Evolutionary conservation across 192 early-diverging fungal species (phyloP).

Genomic region (Coemansia sp.): DNA sequence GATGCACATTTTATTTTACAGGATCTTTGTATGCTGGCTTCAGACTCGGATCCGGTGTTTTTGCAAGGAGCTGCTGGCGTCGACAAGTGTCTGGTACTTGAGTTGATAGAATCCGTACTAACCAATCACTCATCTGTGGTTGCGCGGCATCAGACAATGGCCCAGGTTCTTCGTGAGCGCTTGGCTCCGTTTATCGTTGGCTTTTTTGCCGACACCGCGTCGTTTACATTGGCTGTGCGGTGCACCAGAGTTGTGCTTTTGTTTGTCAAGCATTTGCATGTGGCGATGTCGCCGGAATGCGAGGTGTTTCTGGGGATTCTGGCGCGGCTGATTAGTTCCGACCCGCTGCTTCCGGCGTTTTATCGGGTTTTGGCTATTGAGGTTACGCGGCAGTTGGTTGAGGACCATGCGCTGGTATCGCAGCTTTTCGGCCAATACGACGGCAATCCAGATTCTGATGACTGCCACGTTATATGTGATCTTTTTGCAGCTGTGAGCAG

Average conservation of each 20-base stretch:
- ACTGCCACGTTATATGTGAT: constrained; percentile 77
- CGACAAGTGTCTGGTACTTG: constrained; percentile 79
- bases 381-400: constrained; percentile 59
- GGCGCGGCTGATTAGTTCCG: constrained; percentile 59
- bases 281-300: constrained; percentile 68
- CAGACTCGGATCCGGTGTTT: constrained; percentile 67
- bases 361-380: constrained; percentile 51
- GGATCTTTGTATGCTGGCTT: constrained; percentile 82
- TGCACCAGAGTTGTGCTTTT: constrained; percentile 77
- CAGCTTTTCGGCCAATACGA: constrained; percentile 74
- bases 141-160: constrained; percentile 73
- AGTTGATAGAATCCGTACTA: constrained; percentile 90
- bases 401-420: constrained; percentile 62
- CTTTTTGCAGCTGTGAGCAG: constrained; percentile 74
- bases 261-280: constrained; percentile 65
- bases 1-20: constrained; percentile 90
- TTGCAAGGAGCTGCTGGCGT: constrained; percentile 44
- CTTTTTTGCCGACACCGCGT: constrained; percentile 82
- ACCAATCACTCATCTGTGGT: constrained; percentile 77
- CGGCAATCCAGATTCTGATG: constrained; percentile 26
- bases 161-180: constrained; percentile 69
- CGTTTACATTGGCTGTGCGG: constrained; percentile 82
- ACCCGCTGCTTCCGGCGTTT: constrained; percentile 19
- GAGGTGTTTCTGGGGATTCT: constrained; percentile 93
- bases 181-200: constrained; percentile 89